These are phyloP conservation scores for Paraleonurus japonicus DNA, from an alignment of 257 asterid species.

Conservation along the genomic window DNA sequence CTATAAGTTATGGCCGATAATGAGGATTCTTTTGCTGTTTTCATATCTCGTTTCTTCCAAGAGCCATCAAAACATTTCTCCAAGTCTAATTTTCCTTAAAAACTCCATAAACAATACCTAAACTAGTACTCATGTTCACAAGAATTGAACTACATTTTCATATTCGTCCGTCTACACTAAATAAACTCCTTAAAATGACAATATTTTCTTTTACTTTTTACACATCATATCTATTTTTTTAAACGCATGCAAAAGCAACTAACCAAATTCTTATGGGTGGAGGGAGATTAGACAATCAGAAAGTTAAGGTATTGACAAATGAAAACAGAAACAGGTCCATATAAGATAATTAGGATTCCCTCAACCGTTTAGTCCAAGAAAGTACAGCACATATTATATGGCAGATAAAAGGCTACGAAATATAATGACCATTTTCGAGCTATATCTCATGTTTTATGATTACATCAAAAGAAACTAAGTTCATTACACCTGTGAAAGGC, in stretches of 20 bases:
- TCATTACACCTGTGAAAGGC: conserved; percentile 71
- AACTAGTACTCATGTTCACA: too few relatives aligned
- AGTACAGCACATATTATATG: conserved; percentile 9
- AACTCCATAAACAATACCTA: background rate
- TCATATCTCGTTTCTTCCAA: background rate
- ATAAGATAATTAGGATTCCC: background rate
- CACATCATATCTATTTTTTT: too few relatives aligned
- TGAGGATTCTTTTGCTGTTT: background rate
- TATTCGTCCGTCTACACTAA: too few relatives aligned
- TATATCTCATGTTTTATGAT: conserved; percentile 17
- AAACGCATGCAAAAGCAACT: too few relatives aligned
- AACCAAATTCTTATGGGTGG: too few relatives aligned
- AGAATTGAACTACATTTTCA: too few relatives aligned
- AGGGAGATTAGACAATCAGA: background rate
- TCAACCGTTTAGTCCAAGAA: background rate
- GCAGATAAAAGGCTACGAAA: background rate
- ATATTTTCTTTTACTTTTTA: too few relatives aligned
- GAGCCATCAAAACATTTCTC: background rate
- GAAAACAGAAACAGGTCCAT: background rate
- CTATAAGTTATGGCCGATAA: too few relatives aligned
- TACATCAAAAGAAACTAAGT: conserved; percentile 22
- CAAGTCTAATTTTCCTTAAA: background rate
- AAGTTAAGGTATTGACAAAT: background rate
- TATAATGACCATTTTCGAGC: conserved; percentile 14
- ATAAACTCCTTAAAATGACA: too few relatives aligned